Percentiles rank a stretch among this genome's conserved stretches.
phyloP scores from a whole-genome alignment of 169 alveolate species.

The Perkinsus olseni region DNA sequence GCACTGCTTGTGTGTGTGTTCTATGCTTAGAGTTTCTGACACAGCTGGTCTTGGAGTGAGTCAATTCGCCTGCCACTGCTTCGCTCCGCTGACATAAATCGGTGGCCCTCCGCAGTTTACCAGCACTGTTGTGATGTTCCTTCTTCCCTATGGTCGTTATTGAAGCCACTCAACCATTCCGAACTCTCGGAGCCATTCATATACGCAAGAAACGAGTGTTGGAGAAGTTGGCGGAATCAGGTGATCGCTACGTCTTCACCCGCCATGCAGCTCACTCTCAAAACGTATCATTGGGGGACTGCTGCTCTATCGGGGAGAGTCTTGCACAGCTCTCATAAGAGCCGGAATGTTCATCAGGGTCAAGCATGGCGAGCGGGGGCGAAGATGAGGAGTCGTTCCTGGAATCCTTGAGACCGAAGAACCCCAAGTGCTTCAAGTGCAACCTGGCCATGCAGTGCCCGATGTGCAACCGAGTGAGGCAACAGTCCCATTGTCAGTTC shows the following conservation, averaged over 20 bases:
- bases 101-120: no score
- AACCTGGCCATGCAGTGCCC: neutral
- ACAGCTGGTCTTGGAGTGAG: neutral
- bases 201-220: neutral
- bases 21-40: neutral
- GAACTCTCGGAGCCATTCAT: neutral
- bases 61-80: neutral
- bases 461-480: neutral
- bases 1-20: neutral
- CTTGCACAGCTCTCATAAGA: no score
- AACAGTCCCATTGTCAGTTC: neutral
- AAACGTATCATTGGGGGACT: no score
- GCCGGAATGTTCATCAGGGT: no score
- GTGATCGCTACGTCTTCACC: no score
- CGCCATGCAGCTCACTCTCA: no score
- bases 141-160: neutral
- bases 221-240: neutral
- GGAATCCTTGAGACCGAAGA: neutral
- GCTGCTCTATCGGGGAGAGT: no score
- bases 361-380: neutral
- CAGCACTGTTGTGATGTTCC: neutral
- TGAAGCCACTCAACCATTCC: neutral
- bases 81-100: neutral
- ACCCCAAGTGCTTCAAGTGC: neutral
- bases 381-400: neutral